Percentiles rank a stretch among this genome's conserved stretches.
phyloP scores from a whole-genome alignment of 352 stramenopile genomes.

The Globisporangium solare region DNA sequence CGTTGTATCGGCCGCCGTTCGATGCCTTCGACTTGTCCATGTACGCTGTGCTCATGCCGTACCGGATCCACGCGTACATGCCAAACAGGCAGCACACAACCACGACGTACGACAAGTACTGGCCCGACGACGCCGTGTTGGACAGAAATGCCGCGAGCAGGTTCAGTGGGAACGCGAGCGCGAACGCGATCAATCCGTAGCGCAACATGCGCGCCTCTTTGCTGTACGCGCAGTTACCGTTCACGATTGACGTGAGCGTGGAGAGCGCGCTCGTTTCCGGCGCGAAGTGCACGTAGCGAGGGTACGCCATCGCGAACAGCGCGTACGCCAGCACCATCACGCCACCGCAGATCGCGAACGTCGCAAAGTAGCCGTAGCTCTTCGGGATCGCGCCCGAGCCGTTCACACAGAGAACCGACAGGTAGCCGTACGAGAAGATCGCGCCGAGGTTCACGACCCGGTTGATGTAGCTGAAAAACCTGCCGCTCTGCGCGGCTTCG shows the following conservation, averaged over 20 bases:
- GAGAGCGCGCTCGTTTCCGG: slow-evolving; percentile 71
- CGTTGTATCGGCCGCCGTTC: slow-evolving; percentile 75
- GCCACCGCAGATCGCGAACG: slow-evolving; percentile 75
- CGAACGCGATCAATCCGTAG: slow-evolving; percentile 66
- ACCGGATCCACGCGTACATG: slow-evolving; percentile 83
- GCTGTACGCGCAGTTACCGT: slow-evolving; percentile 71
- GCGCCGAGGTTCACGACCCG: slow-evolving; percentile 89
- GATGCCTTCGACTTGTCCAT: slow-evolving; percentile 85
- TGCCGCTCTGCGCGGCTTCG: slow-evolving; percentile 70
- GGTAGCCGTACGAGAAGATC: slow-evolving; percentile 88
- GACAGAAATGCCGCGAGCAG: slow-evolving; percentile 71
- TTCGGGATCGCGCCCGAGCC: slow-evolving; percentile 66
- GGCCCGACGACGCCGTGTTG: slow-evolving; percentile 37
- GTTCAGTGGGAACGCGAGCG: slow-evolving; percentile 61
- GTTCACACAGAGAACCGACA: slow-evolving; percentile 87
- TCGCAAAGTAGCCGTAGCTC: slow-evolving; percentile 88
- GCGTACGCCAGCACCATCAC: slow-evolving; percentile 81
- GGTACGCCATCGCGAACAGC: slow-evolving; percentile 51
- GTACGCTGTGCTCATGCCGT: slow-evolving; percentile 73
- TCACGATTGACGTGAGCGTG: slow-evolving; percentile 66
- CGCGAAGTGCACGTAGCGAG: slow-evolving; percentile 72
- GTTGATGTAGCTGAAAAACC: slow-evolving; percentile 92
- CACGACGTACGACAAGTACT: slow-evolving; percentile 77
- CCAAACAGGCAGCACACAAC: slow-evolving; percentile 60
- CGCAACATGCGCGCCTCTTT: slow-evolving; percentile 76